Percentiles rank a stretch among this genome's conserved stretches.
Evolutionary conservation across 2,329 filamentous ascomycete species (phyloP).

Genomic region (Penicillium crustosum): DNA sequence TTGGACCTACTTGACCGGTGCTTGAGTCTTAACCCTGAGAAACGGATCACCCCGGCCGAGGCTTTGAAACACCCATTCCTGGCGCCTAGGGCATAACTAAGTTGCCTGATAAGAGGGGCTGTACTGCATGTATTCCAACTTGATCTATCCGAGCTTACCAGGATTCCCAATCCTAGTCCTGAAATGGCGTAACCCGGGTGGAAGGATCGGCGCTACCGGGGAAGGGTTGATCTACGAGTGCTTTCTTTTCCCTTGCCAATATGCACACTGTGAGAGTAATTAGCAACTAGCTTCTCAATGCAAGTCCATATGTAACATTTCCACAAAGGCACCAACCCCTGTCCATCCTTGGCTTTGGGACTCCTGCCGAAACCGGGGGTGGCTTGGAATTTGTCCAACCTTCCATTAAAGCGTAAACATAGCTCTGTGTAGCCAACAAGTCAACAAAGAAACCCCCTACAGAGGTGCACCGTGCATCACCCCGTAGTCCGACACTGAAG

Average conservation of each 20-base stretch:
- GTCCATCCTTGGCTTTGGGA: neutral
- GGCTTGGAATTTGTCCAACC: neutral
- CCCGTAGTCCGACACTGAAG: neutral
- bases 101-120: neutral
- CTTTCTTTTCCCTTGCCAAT: neutral
- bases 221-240: neutral
- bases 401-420: neutral
- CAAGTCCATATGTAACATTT: neutral
- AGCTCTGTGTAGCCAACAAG: neutral
- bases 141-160: neutral
- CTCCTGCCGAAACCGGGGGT: neutral
- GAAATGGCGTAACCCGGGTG: neutral
- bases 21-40: constrained; percentile 85
- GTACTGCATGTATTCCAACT: neutral
- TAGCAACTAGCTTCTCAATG: neutral
- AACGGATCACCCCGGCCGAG: constrained; percentile 81
- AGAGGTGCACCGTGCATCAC: neutral
- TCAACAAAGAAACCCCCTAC: constrained; percentile 1
- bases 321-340: neutral
- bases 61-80: constrained; percentile 91
- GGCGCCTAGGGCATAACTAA: constrained; percentile 39
- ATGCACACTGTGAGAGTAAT: neutral
- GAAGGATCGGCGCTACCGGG: neutral
- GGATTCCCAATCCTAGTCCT: neutral
- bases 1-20: constrained; percentile 86